Percentiles rank a stretch among this genome's conserved stretches.
Conservation (phyloP, 805 yeast genomes). For the Teunomyces funiuensis region DNA sequence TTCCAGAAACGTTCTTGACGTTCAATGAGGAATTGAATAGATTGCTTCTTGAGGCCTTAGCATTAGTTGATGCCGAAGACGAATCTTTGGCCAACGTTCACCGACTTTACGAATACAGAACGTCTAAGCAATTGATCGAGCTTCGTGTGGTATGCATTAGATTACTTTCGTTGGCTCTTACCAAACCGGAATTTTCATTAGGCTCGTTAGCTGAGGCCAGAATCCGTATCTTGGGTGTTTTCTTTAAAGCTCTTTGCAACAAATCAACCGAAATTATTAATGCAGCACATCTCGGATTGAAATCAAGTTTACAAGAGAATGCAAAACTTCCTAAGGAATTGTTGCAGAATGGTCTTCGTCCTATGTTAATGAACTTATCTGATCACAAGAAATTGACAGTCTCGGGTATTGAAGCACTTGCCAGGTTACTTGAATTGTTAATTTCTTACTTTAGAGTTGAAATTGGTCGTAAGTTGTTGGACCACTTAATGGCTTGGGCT, state of each 20-base stretch:
- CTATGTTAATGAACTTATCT: conserved; percentile 91
- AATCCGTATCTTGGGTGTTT: conserved; percentile 84
- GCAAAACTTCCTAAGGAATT: conserved; percentile 90
- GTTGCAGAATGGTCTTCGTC: conserved; percentile 91
- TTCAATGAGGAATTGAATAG: conserved; percentile 89
- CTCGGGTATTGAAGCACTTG: conserved; percentile 86
- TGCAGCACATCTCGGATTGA: conserved; percentile 89
- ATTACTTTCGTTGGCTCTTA: conserved; percentile 76
- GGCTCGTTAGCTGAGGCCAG: conserved; percentile 77
- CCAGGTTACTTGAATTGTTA: conserved; percentile 78
- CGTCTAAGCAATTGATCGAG: conserved; percentile 84
- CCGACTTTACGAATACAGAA: conserved; percentile 79
- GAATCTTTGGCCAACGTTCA: conserved; percentile 89
- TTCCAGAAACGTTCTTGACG: conserved; percentile 77
- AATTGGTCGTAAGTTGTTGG: conserved; percentile 88
- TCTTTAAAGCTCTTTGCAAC: conserved; percentile 88
- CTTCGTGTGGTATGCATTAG: conserved; percentile 87
- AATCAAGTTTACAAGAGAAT: conserved; percentile 78
- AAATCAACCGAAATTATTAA: conserved; percentile 83
- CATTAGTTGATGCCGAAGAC: conserved; percentile 96
- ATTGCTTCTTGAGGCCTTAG: conserved; percentile 83
- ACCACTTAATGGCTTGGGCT: conserved; percentile 95
- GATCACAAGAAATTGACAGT: conserved; percentile 90
- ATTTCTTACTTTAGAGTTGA: conserved; percentile 95
- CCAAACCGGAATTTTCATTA: conserved; percentile 78